phyloP scores from a whole-genome alignment of 176 grass and related monocot genomes.

The Zoysia pacifica region DNA sequence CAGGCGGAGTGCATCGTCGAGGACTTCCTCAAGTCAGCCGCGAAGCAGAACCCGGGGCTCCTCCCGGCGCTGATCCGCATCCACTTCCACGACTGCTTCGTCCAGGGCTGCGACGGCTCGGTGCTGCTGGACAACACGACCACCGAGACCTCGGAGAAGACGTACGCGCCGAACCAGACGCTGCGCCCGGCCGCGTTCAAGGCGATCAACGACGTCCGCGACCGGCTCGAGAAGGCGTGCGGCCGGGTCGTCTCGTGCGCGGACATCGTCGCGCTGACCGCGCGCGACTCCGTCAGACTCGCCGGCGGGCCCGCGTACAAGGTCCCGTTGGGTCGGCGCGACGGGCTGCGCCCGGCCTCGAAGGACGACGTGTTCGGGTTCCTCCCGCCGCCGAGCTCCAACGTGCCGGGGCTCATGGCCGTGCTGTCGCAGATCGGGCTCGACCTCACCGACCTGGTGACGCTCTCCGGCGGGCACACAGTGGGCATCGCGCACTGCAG shows the following conservation, averaged over 20 bases:
- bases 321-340: conserved; percentile 60
- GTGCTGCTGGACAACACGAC: conserved; percentile 62
- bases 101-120: conserved; percentile 82
- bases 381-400: conserved; percentile 41
- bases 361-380: not conserved
- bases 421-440: conserved; percentile 42
- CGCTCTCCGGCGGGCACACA: conserved; percentile 76
- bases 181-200: conserved; percentile 59
- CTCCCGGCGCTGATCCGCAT: conserved; percentile 63
- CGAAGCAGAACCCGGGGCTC: conserved; percentile 46
- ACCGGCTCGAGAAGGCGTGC: conserved; percentile 37
- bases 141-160: conserved; percentile 59
- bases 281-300: conserved; percentile 35
- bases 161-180: conserved; percentile 63
- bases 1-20: conserved; percentile 44
- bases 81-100: conserved; percentile 89
- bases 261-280: conserved; percentile 39
- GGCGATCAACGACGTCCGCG: conserved; percentile 65
- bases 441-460: conserved; percentile 59
- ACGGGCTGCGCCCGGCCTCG: conserved; percentile 38
- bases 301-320: conserved; percentile 51
- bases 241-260: conserved; percentile 58
- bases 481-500: conserved; percentile 58
- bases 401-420: conserved; percentile 27
- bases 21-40: conserved; percentile 10